phyloP scores from a whole-genome alignment of 306 rosid genomes.

The Acacia confusa region DNA sequence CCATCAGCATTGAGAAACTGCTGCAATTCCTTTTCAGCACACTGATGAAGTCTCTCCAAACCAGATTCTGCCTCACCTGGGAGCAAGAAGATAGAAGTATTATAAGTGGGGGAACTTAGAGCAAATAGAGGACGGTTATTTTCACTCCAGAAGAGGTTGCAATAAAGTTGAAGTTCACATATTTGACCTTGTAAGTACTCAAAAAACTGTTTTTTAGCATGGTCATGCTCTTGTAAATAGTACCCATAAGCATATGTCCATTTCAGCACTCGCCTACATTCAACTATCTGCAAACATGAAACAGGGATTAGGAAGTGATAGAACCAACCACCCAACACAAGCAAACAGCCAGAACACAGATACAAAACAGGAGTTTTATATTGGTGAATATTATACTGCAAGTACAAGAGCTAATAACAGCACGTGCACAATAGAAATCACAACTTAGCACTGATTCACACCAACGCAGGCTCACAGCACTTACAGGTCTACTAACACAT shows the following conservation, averaged over 20 bases:
- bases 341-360: background rate
- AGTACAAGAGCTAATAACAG: background rate
- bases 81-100: constrained; percentile 13
- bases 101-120: constrained; percentile 20
- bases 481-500: background rate
- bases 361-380: background rate
- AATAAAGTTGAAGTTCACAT: constrained; percentile 7
- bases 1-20: constrained; percentile 55
- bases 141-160: background rate
- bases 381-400: background rate
- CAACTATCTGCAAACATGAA: constrained; percentile 71
- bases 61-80: constrained; percentile 90
- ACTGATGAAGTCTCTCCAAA: constrained; percentile 78
- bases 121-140: background rate
- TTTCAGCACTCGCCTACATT: constrained; percentile 90
- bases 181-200: constrained; percentile 73
- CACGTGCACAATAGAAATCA: background rate
- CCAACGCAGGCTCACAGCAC: background rate
- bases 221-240: constrained; percentile 77
- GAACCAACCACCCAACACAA: background rate
- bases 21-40: constrained; percentile 78
- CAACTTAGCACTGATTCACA: background rate
- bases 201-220: constrained; percentile 64
- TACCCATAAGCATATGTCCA: constrained; percentile 97
- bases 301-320: constrained; percentile 21